Conservation (phyloP, 2,329 filamentous ascomycete species). For the Akanthomyces lecanii region DNA sequence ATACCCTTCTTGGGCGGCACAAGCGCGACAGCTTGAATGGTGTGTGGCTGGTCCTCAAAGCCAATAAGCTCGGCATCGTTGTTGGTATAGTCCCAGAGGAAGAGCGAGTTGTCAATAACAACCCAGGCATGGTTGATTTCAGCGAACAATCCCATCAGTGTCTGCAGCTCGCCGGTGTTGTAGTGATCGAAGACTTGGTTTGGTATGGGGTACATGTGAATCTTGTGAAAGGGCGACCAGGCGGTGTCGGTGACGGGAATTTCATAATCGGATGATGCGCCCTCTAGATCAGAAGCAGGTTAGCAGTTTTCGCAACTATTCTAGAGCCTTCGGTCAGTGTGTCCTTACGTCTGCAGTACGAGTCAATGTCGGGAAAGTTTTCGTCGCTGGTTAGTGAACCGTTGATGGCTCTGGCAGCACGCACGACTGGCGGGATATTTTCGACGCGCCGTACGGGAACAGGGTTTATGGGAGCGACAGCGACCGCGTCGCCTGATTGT, state of each 20-base stretch:
- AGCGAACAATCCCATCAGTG: constrained; percentile 92
- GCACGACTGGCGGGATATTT: constrained; percentile 63
- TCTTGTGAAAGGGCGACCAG: constrained; percentile 87
- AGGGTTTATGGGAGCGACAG: constrained; percentile 30
- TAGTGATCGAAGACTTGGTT: constrained; percentile 91
- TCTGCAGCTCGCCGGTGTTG: constrained; percentile 79
- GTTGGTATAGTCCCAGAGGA: constrained; percentile 95
- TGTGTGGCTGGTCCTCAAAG: constrained; percentile 83
- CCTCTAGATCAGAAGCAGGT: constrained; percentile 54
- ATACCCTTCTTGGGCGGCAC: constrained; percentile 81
- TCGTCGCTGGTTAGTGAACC: constrained; percentile 70
- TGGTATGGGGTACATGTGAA: constrained; percentile 82
- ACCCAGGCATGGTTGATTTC: constrained; percentile 95
- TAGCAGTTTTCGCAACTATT: constrained; percentile 20
- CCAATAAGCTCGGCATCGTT: constrained; percentile 88
- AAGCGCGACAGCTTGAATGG: constrained; percentile 86
- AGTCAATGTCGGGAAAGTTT: constrained; percentile 83
- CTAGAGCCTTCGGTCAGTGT: background rate
- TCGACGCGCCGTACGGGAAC: constrained; percentile 43
- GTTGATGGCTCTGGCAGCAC: constrained; percentile 81
- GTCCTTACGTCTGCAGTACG: constrained; percentile 77
- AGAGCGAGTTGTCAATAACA: constrained; percentile 90
- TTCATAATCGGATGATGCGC: constrained; percentile 89
- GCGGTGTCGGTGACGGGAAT: constrained; percentile 61
- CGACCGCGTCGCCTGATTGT: constrained; percentile 19